Evolutionary conservation across 2,329 filamentous ascomycete genomes (phyloP), one percentile per base, ranked within the genome.

Genomic region (Epichloe typhina): DNA sequence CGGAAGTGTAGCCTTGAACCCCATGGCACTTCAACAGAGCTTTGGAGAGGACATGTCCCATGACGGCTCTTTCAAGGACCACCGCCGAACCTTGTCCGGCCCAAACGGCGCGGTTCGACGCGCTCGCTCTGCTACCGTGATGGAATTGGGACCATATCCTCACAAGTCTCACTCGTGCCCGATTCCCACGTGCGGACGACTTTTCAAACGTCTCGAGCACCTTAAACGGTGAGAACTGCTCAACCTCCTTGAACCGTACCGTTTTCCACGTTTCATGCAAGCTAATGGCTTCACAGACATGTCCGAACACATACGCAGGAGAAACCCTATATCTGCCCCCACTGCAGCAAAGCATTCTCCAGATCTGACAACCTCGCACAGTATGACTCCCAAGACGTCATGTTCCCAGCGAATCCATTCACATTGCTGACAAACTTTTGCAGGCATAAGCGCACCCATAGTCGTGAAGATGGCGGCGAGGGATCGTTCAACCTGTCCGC

Each of bases 231-330:
- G 88, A 82, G 86, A 75, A 64, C 63, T 11, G 19, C 13, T n/a
- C 12, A 12, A 11, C n/a, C 11, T 26, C 8, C 63, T 62, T 63
- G 11, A 11, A 13, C 31, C 5, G 9, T 31, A 13, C 17, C 19
- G 4, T 17, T 36, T 13, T 38, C 9, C 12, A 35, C 5, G 33
- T 15, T 7, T 4, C 17, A 15, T 11, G 3, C 33, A 46, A 36
- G 12, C 51, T 52, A 50, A 52, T 40, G 2, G n/a, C n/a, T 4
- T 35, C 31, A 67, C 79, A 95, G 90, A 78, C 93, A 98, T 74
- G 93, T 98, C 69, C 87, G 93, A 72, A 98, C 93, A 64, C 93
- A 98, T 77, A 98, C 93, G 51, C 93, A 98, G 77, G 93, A 98
- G 76, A 88, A 91, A 72, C 93, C 93, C 61, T 98, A 98, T 71